Evolutionary conservation across 768 basidiomycete species (phyloP).

Genomic region (Leccinum truebloodii): DNA sequence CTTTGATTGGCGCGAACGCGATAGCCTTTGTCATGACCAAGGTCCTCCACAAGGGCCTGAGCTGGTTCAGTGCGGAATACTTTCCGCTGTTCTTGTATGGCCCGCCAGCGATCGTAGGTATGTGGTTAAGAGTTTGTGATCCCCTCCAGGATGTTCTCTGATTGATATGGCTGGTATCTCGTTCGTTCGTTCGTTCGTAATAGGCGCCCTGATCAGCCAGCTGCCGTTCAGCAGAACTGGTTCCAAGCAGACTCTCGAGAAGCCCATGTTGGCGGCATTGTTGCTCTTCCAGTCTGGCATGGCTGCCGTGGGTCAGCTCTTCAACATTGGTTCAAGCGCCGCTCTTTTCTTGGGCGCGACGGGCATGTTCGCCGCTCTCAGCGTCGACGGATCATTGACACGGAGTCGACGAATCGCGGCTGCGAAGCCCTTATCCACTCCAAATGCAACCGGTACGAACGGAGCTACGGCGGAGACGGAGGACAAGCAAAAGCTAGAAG

Average conservation of each 20-base stretch:
- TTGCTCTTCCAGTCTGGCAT: slow-evolving; percentile 59
- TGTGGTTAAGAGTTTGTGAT: slow-evolving; percentile 19
- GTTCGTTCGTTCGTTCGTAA: not conserved
- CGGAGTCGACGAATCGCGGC: slow-evolving; percentile 20
- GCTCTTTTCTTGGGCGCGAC: slow-evolving; percentile 65
- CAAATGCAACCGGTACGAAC: slow-evolving; percentile 5
- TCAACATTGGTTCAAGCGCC: slow-evolving; percentile 75
- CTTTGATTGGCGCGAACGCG: slow-evolving; percentile 63
- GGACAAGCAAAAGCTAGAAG: not conserved
- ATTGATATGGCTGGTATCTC: not conserved
- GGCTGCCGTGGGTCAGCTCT: slow-evolving; percentile 60
- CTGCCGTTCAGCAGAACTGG: slow-evolving; percentile 42
- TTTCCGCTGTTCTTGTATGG: slow-evolving; percentile 68
- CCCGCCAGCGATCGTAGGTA: slow-evolving; percentile 73
- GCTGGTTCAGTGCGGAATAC: slow-evolving; percentile 82
- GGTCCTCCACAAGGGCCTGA: slow-evolving; percentile 68
- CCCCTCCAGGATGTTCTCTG: not conserved
- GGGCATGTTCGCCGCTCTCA: slow-evolving; percentile 57
- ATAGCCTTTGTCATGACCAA: slow-evolving; percentile 69
- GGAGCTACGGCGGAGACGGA: not conserved
- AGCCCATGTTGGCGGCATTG: slow-evolving; percentile 57
- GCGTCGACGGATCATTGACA: slow-evolving; percentile 48
- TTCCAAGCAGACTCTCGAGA: slow-evolving; percentile 49
- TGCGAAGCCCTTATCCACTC: not conserved
- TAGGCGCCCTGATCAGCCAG: slow-evolving; percentile 68